Evolutionary conservation across 306 rosid species (phyloP).

Genomic region (Gynostemma pentaphyllum): DNA sequence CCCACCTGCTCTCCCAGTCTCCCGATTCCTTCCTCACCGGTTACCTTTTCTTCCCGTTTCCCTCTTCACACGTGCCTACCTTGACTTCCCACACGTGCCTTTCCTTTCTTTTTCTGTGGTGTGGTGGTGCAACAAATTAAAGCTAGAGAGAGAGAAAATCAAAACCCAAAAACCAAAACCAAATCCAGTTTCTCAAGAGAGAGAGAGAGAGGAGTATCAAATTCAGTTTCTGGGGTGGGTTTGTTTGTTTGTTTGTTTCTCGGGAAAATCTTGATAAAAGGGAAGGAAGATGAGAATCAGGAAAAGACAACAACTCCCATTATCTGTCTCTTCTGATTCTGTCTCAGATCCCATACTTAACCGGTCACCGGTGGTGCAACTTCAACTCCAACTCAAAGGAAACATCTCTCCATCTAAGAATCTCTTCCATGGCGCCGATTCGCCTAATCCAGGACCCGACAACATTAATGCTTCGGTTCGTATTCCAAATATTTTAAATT

Average conservation of each 20-base stretch:
- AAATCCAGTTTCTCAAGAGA: background rate
- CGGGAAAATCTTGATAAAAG: background rate
- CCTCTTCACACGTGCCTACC: slow-evolving; percentile 20
- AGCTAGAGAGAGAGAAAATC: slow-evolving; percentile 28
- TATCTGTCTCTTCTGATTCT: slow-evolving; percentile 34
- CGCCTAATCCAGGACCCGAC: slow-evolving; percentile 13
- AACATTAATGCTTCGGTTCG: slow-evolving; percentile 40
- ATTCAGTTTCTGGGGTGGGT: slow-evolving; percentile 9
- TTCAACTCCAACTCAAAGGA: slow-evolving; percentile 13
- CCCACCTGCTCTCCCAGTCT: slow-evolving; percentile 18
- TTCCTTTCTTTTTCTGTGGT: background rate
- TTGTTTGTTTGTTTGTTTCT: background rate
- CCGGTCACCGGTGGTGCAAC: slow-evolving; percentile 59
- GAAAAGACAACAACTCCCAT: slow-evolving; percentile 44
- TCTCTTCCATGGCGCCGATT: background rate
- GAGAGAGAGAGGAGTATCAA: slow-evolving; percentile 14
- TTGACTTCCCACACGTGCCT: slow-evolving; percentile 30
- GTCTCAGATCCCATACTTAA: slow-evolving; percentile 68
- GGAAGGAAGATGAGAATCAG: slow-evolving; percentile 93
- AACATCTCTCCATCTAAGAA: slow-evolving; percentile 8
- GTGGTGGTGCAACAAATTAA: slow-evolving; percentile 88
- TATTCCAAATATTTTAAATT: slow-evolving; percentile 4
- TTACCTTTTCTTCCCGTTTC: slow-evolving; percentile 27
- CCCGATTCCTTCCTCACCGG: slow-evolving; percentile 26
- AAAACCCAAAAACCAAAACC: background rate